Conservation (phyloP, 2,329 filamentous ascomycete genomes). For the Verruconis gallopava region DNA sequence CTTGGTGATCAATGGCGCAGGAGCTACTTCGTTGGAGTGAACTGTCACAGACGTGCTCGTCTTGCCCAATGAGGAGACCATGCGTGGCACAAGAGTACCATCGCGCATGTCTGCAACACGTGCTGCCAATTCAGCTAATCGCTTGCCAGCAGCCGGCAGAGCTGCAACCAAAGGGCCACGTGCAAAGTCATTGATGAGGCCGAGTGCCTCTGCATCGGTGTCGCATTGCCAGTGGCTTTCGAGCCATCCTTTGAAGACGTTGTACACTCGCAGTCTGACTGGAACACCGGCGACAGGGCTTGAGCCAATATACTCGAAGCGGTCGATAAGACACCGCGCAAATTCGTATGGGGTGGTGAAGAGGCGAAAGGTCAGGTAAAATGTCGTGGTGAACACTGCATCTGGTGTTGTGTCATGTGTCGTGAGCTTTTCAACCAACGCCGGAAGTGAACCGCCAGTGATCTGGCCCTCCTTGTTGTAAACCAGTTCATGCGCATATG, state of each 20-base stretch:
- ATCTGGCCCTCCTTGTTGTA: constrained; percentile 91
- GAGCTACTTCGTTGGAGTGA: constrained; percentile 61
- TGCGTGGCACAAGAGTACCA: constrained; percentile 62
- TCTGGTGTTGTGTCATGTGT: constrained; percentile 89
- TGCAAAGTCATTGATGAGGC: constrained; percentile 68
- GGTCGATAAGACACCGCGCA: constrained; percentile 69
- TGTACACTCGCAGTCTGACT: constrained; percentile 83
- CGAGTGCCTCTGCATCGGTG: constrained; percentile 63
- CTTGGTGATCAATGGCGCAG: constrained; percentile 57
- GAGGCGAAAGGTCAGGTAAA: constrained; percentile 89
- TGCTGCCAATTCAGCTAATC: constrained; percentile 65
- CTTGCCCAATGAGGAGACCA: constrained; percentile 80
- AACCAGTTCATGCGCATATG: constrained; percentile 80
- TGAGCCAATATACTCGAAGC: constrained; percentile 83
- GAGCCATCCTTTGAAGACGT: constrained; percentile 93
- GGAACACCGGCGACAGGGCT: constrained; percentile 62
- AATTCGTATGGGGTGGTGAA: constrained; percentile 75
- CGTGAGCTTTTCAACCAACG: constrained; percentile 86
- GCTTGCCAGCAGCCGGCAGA: constrained; percentile 64
- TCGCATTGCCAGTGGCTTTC: constrained; percentile 89
- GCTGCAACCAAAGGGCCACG: constrained; percentile 53
- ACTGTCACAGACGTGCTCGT: constrained; percentile 62
- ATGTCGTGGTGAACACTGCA: constrained; percentile 80
- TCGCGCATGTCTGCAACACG: constrained; percentile 61
- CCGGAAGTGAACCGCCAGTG: constrained; percentile 80